Conservation (phyloP, 108 stramenopile genomes). For the Stephanodiscus triporus region DNA sequence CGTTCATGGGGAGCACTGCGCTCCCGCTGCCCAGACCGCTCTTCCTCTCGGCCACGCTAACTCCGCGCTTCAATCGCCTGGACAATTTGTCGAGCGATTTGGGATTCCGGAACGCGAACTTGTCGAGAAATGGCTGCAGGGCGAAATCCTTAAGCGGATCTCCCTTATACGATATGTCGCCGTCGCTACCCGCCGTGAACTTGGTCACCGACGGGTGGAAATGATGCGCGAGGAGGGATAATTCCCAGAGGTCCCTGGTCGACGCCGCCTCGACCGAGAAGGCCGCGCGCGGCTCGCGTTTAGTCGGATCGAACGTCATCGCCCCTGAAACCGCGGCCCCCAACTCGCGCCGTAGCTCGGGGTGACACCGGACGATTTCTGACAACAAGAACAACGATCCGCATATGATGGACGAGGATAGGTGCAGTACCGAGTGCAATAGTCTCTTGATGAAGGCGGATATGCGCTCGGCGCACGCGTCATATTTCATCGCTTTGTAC, state of each 20-base stretch:
- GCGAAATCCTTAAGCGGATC: slow-evolving; percentile 96
- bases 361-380: slow-evolving; percentile 79
- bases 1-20: slow-evolving; percentile 76
- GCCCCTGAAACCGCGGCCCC: slow-evolving; percentile 10
- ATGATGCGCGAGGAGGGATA: slow-evolving; percentile 79
- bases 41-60: slow-evolving; percentile 63
- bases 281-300: slow-evolving; percentile 75
- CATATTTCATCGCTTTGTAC: slow-evolving; percentile 94
- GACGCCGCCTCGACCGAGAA: slow-evolving; percentile 35
- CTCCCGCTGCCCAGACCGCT: slow-evolving; percentile 43
- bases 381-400: slow-evolving; percentile 89
- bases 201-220: slow-evolving; percentile 95
- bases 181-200: slow-evolving; percentile 72
- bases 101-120: slow-evolving; percentile 99
- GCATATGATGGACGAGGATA: slow-evolving; percentile 77
- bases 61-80: slow-evolving; percentile 45
- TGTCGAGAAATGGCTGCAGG: slow-evolving; percentile 92
- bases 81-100: slow-evolving; percentile 66
- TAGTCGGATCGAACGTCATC: slow-evolving; percentile 60
- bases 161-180: slow-evolving; percentile 78
- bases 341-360: slow-evolving; percentile 46
- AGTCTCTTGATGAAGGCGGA: slow-evolving; percentile 91
- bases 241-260: slow-evolving; percentile 77
- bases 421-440: slow-evolving; percentile 73
- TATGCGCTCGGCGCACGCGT: slow-evolving; percentile 65